These are phyloP conservation scores for Albifimbria verrucaria DNA, from an alignment of 2,329 filamentous ascomycete species.

Conservation along the genomic window DNA sequence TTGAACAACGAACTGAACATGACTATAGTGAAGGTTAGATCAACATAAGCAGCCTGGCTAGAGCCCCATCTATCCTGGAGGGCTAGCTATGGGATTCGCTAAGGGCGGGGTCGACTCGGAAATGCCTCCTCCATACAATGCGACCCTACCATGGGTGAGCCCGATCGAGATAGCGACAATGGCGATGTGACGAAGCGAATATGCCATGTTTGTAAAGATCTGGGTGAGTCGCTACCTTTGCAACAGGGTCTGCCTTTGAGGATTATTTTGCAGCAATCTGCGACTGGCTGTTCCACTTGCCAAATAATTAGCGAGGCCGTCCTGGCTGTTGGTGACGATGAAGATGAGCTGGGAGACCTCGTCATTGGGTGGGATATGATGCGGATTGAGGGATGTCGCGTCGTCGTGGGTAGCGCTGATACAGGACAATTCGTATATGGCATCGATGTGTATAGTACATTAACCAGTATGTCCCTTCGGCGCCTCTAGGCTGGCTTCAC, in stretches of 20 bases:
- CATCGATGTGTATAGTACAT: background rate
- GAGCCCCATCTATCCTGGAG: no score
- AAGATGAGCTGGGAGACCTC: background rate
- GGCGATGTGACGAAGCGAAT: background rate
- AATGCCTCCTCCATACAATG: no score
- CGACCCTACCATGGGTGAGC: background rate
- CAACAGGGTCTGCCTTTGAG: background rate
- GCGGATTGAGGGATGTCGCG: background rate
- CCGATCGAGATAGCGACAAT: background rate
- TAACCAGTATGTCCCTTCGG: no score
- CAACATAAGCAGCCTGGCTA: no score
- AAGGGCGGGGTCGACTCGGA: no score
- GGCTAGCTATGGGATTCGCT: no score
- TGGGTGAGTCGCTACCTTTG: background rate
- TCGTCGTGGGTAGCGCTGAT: background rate
- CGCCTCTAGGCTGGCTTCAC: no score
- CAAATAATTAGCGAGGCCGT: background rate
- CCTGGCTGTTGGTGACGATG: background rate
- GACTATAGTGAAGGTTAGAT: no score
- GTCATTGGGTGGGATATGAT: background rate
- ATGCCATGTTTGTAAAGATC: background rate
- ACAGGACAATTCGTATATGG: background rate
- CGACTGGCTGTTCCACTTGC: background rate
- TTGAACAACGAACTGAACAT: no score
- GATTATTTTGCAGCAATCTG: background rate